A percentile compares a stretch with the other conserved stretches of the same genome.
Conservation (phyloP, 176 grass and related monocot genomes). For the Lolium rigidum region DNA sequence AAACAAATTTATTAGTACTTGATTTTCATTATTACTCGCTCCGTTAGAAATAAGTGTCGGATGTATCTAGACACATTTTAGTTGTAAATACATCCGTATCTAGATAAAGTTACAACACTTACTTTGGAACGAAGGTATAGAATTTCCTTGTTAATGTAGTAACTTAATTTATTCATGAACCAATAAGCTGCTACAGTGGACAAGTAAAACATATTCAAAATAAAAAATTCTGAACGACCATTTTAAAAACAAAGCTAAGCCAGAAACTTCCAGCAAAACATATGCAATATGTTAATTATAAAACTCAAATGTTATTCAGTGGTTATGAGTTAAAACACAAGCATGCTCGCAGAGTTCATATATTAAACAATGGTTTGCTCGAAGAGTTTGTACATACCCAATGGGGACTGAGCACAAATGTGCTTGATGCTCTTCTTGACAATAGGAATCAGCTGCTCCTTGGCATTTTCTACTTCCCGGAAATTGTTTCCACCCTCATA, state of each 20-base stretch:
- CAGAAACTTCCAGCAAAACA: not conserved
- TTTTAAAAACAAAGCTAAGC: not conserved
- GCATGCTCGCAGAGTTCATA: not conserved
- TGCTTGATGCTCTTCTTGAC: conserved; percentile 64
- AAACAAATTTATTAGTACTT: not conserved
- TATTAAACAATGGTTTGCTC: conserved; percentile 20
- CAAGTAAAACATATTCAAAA: not conserved
- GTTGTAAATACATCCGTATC: too few relatives aligned
- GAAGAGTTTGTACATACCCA: conserved; percentile 55
- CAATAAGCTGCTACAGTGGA: not conserved
- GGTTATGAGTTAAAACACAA: not conserved
- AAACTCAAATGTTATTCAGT: conserved; percentile 2
- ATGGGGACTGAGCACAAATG: conserved; percentile 46
- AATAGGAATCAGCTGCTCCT: conserved; percentile 61
- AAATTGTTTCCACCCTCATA: conserved; percentile 27
- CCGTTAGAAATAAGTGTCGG: too few relatives aligned
- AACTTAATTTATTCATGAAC: not conserved
- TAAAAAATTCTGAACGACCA: not conserved
- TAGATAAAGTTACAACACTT: too few relatives aligned
- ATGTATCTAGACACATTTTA: too few relatives aligned
- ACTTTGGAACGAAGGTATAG: too few relatives aligned
- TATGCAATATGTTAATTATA: not conserved
- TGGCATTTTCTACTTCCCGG: conserved; percentile 54
- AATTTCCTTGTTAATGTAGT: not conserved
- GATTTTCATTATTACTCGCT: not conserved